These are phyloP conservation scores for Crassisporium funariophilum DNA, from an alignment of 768 basidiomycete species.

Conservation along the genomic window DNA sequence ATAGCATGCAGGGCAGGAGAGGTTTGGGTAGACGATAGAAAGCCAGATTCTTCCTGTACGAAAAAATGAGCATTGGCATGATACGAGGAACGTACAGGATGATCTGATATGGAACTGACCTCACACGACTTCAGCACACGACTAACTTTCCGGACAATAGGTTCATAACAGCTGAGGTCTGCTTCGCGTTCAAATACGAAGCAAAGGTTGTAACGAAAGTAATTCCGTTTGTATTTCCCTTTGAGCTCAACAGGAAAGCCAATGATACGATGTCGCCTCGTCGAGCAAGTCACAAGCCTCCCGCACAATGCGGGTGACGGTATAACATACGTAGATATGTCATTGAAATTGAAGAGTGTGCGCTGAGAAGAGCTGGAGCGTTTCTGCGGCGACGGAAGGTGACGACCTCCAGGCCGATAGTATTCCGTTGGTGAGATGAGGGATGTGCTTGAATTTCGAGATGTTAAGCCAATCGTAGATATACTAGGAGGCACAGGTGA, in stretches of 20 bases:
- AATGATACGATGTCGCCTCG: conserved; percentile 80
- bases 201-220: conserved; percentile 92
- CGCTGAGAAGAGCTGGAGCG: conserved; percentile 52
- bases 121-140: conserved; percentile 88
- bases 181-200: conserved; percentile 93
- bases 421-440: conserved; percentile 48
- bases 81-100: conserved; percentile 5
- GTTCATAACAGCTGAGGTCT: conserved; percentile 94
- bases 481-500: conserved; percentile 23
- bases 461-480: conserved; percentile 33
- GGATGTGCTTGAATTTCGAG: conserved; percentile 56
- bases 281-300: conserved; percentile 84
- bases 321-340: conserved; percentile 93
- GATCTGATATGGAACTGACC: conserved; percentile 47
- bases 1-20: conserved; percentile 75
- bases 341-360: conserved; percentile 83
- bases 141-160: conserved; percentile 92
- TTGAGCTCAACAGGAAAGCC: conserved; percentile 86
- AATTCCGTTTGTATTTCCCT: conserved; percentile 80
- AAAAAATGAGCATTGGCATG: background rate
- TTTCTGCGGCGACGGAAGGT: conserved; percentile 45
- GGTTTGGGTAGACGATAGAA: conserved; percentile 75
- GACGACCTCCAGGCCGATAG: conserved; percentile 44
- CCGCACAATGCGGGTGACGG: conserved; percentile 86
- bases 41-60: conserved; percentile 90